Percentiles rank a stretch among this genome's conserved stretches.
Evolutionary conservation across 495 filamentous ascomycete genomes (phyloP).

Genomic region (Penicillium turbatum): DNA sequence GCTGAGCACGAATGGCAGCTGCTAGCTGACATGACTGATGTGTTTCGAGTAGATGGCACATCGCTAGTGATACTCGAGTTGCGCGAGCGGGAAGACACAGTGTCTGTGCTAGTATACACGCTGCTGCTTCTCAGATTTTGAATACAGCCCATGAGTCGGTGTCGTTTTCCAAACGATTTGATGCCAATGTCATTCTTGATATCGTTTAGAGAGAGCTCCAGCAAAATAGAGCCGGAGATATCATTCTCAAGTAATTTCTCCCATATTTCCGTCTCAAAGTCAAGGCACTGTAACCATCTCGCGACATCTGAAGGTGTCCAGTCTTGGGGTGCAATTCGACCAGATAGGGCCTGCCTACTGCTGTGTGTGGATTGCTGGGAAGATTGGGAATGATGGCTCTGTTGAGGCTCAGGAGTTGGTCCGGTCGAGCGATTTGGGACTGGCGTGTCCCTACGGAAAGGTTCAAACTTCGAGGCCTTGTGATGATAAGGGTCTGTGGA

Average conservation of each 20-base stretch:
- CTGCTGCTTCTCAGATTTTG: constrained; percentile 58
- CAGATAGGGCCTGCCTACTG: neutral
- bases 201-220: constrained; percentile 74
- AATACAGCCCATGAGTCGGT: constrained; percentile 81
- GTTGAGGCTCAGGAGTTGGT: neutral
- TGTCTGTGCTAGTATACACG: neutral
- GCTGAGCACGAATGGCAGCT: neutral
- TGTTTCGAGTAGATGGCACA: neutral
- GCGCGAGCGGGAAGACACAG: neutral
- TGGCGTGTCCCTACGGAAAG: constrained; percentile 10
- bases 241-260: constrained; percentile 86
- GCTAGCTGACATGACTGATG: constrained; percentile 25
- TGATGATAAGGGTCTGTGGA: constrained; percentile 35
- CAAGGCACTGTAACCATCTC: constrained; percentile 68
- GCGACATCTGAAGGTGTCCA: constrained; percentile 58
- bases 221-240: constrained; percentile 78
- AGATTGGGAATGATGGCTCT: no score
- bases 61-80: neutral
- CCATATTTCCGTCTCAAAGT: constrained; percentile 67
- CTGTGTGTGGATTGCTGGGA: neutral
- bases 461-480: constrained; percentile 9
- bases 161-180: constrained; percentile 86
- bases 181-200: constrained; percentile 85
- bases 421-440: neutral
- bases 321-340: neutral